These are phyloP conservation scores for Sporothrix euskadiensis DNA, from an alignment of 2,329 filamentous ascomycete species.

Conservation along the genomic window DNA sequence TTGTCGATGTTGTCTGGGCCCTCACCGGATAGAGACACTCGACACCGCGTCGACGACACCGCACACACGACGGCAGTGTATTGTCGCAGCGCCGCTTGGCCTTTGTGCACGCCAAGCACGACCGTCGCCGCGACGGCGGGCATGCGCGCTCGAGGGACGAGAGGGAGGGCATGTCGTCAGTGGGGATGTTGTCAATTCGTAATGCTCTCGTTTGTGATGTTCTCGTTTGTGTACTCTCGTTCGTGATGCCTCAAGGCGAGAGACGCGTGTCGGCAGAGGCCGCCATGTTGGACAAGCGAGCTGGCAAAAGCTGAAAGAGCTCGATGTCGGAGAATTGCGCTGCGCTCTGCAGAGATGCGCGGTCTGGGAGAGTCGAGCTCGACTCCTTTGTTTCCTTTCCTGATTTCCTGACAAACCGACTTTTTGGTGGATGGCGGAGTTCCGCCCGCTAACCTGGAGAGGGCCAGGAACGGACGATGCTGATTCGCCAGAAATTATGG, in stretches of 20 bases:
- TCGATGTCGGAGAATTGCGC: background rate
- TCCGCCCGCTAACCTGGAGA: slow-evolving; percentile 1
- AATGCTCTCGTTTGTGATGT: background rate
- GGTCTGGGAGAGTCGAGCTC: no score
- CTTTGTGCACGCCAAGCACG: slow-evolving; percentile 57
- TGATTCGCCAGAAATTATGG: background rate
- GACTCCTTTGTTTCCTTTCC: background rate
- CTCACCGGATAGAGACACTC: slow-evolving; percentile 48
- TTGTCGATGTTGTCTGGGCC: no score
- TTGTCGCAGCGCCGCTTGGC: slow-evolving; percentile 60
- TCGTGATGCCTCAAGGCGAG: background rate
- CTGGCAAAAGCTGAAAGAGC: background rate
- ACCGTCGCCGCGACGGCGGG: slow-evolving; percentile 54
- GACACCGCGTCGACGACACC: slow-evolving; percentile 52
- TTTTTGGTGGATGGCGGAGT: background rate
- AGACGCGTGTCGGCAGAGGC: background rate
- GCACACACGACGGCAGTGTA: slow-evolving; percentile 51
- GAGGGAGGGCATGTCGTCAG: slow-evolving; percentile 28
- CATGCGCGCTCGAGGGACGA: slow-evolving; percentile 44
- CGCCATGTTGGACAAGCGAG: background rate
- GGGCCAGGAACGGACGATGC: no score
- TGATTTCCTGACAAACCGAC: background rate
- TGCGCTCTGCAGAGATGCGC: background rate
- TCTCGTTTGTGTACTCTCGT: background rate
- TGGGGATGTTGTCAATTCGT: background rate